Evolutionary conservation across 1,284 basidiomycete genomes (phyloP), one percentile per base, ranked within the genome.

Genomic region (Ceraceosorus guamensis): DNA sequence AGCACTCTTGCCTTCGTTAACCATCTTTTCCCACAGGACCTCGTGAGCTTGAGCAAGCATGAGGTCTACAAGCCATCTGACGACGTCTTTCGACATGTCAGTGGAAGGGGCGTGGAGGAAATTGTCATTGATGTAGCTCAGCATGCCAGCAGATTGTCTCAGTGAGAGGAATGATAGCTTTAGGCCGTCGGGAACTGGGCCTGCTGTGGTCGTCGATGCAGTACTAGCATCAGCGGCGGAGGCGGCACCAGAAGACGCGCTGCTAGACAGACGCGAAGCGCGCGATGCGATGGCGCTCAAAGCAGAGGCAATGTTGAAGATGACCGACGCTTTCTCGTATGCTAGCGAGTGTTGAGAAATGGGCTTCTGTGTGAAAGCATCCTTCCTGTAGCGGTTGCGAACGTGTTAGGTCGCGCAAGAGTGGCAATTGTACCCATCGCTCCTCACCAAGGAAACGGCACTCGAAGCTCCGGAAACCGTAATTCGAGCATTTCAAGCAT

Each of bases 91-190:
- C 74, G 87, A 88, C 54, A 98, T 83, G 78, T 98, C 95, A 1
- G 90, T 95, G n/a, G 89, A 92, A 0, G 95, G 95, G 0, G 95
- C 95, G 73, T 98, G 95, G 0, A 98, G 80, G 77, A 99, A 98
- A 82, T 98, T 98, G 77, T 98, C 93, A 79, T 97, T 97, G 81
- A 99, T 93, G 76, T 98, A 98, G 8, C 87, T 90, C 70, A 97
- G 84, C 90, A 98, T 95, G 24, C 95, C 95, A 0, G 93, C 90
- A 37, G 89, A 86, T n/a, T 89, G 87, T 16, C 88, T 82, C 68
- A 91, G 87, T 77, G 91, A 91, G 77, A 91, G 84, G 80, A 96
- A 98, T 0, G 91, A 85, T 30, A 91, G 85, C 78, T 97, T 97
- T 67, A 92, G 78, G n/a, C 92, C 92, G 75, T 98, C 92, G 10